Conservation (phyloP, 1,284 basidiomycete genomes). For the Vanrija sp. region DNA sequence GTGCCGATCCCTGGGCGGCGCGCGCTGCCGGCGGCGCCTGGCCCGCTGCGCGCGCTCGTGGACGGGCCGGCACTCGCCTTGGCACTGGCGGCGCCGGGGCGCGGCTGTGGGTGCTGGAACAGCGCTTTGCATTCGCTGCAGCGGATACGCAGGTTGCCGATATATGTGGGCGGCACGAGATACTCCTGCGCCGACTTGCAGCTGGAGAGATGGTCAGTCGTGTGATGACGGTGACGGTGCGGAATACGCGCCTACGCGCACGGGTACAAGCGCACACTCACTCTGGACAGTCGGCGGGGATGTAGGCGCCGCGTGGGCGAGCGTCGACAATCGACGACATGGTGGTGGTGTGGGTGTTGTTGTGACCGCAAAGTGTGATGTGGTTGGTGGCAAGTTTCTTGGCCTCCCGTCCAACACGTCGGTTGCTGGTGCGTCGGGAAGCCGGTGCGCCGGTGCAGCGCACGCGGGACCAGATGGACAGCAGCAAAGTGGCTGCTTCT, state of each 20-base stretch:
- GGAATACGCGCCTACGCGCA: too few species aligned
- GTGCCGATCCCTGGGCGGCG: slow-evolving; percentile 67
- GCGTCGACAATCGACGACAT: slow-evolving; percentile 49
- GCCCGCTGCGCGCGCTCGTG: slow-evolving; percentile 21
- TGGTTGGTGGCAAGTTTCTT: too few species aligned
- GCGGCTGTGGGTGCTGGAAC: slow-evolving; percentile 40
- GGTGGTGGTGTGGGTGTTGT: slow-evolving; percentile 2
- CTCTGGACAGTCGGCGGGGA: slow-evolving; percentile 47
- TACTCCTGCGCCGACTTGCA: slow-evolving; percentile 70
- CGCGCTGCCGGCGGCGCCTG: slow-evolving; percentile 33
- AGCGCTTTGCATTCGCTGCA: slow-evolving; percentile 58
- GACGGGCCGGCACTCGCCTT: not conserved
- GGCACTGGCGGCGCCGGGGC: slow-evolving; percentile 20
- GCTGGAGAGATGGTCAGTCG: slow-evolving; percentile 11
- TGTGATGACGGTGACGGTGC: not conserved
- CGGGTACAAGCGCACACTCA: slow-evolving; percentile 9
- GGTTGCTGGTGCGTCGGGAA: too few species aligned
- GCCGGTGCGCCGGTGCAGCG: too few species aligned
- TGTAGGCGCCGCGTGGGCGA: slow-evolving; percentile 40
- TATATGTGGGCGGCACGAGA: slow-evolving; percentile 61
- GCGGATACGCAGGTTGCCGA: slow-evolving; percentile 63
- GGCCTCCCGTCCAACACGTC: too few species aligned
- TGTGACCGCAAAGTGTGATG: not conserved
- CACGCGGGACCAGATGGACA: too few species aligned
- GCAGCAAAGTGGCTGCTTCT: too few species aligned